These are phyloP conservation scores for Skeletonema potamos DNA, from an alignment of 108 stramenopile genomes.

Conservation along the genomic window DNA sequence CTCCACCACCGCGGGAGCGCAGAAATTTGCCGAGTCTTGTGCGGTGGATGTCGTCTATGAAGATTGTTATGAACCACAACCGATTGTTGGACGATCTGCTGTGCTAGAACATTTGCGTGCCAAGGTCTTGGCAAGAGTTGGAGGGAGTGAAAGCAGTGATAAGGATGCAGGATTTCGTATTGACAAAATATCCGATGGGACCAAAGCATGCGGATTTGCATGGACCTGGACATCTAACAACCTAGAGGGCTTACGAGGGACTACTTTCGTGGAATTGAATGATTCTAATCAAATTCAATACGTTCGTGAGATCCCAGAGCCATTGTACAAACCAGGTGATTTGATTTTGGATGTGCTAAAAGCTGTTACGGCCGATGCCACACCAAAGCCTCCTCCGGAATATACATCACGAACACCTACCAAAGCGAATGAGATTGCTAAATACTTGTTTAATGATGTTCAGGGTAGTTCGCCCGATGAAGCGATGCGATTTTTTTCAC, in stretches of 20 bases:
- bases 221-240: constrained; percentile 66
- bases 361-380: constrained; percentile 62
- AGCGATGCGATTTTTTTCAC: constrained; percentile 60
- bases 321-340: constrained; percentile 77
- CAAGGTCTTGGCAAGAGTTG: constrained; percentile 14
- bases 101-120: constrained; percentile 22
- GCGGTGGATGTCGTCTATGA: constrained; percentile 62
- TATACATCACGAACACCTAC: constrained; percentile 52
- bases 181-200: constrained; percentile 73
- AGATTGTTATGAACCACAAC: constrained; percentile 74
- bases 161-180: constrained; percentile 57
- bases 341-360: constrained; percentile 63
- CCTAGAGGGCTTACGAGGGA: constrained; percentile 74
- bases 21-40: constrained; percentile 70
- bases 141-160: constrained; percentile 30
- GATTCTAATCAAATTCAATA: constrained; percentile 60
- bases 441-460: constrained; percentile 73
- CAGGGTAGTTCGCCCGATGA: constrained; percentile 65
- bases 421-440: constrained; percentile 64
- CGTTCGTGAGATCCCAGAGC: constrained; percentile 76
- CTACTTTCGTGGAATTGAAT: constrained; percentile 77
- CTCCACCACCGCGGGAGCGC: constrained; percentile 46
- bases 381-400: constrained; percentile 44
- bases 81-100: constrained; percentile 54
- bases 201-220: constrained; percentile 71